Evolutionary conservation across 371 early-diverging fungal species (phyloP).

Genomic region (Rhizopus sp.): DNA sequence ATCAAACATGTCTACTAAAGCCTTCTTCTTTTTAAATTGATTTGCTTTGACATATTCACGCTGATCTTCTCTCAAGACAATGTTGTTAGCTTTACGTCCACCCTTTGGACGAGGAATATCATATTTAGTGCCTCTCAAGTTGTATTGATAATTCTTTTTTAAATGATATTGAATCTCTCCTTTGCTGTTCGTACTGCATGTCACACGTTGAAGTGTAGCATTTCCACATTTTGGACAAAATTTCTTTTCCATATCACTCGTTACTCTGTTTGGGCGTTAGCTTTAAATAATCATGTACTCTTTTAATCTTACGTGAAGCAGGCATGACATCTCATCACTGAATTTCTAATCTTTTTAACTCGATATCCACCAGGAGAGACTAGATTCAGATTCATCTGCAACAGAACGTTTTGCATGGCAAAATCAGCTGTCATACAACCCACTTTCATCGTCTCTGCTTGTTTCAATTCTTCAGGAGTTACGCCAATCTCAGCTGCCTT

Average conservation of each 20-base stretch:
- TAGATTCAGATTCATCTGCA: conserved; percentile 89
- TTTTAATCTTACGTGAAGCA: conserved; percentile 75
- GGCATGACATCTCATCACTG: conserved; percentile 93
- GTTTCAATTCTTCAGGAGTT: conserved; percentile 45
- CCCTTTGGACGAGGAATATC: conserved; percentile 86
- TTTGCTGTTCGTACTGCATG: conserved; percentile 77
- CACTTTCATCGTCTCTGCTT: conserved; percentile 59
- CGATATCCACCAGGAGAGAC: conserved; percentile 84
- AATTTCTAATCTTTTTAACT: conserved; percentile 80
- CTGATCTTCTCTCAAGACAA: conserved; percentile 93
- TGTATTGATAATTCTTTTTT: conserved; percentile 90
- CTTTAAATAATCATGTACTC: background rate
- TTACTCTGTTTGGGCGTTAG: conserved; percentile 49
- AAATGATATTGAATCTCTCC: conserved; percentile 83
- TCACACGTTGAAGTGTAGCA: conserved; percentile 82
- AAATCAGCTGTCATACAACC: conserved; percentile 95
- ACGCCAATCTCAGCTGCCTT: conserved; percentile 59
- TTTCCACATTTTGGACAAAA: conserved; percentile 96
- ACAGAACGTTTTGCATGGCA: conserved; percentile 96
- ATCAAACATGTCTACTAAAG: conserved; percentile 68
- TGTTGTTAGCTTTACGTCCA: conserved; percentile 74
- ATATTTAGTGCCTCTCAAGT: conserved; percentile 87
- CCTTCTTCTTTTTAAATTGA: conserved; percentile 57
- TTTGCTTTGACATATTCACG: conserved; percentile 74
- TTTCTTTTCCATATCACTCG: conserved; percentile 84